Base-by-base conservation (phyloP, 1,284 basidiomycete genomes). In the Leccinum solheimii region DNA sequence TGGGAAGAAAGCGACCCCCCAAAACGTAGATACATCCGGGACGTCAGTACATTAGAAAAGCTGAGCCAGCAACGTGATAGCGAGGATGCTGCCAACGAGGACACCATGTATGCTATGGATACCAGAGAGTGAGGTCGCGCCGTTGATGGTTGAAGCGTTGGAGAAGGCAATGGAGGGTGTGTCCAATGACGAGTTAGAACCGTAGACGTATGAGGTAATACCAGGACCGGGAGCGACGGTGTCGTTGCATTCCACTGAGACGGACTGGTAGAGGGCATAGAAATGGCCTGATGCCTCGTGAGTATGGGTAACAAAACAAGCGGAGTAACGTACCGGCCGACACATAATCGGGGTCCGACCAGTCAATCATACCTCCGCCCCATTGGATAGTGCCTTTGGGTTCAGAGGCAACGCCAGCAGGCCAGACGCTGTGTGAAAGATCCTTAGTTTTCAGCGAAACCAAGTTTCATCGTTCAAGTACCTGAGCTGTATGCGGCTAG, bases 311-410 rank as follows among this genome's bases (percentile, higher is more conserved):
- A 30, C 34, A 10, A 8, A 40, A 27, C 1, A 49, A 7, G 30
- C 0, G 0, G 6, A 23, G 3, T 13, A n/a, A 65, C 66, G 19
- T 67, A 79, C 83, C 86, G 10, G 86, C 84, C 21, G 86, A 70
- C 50, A 76, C 62, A 75, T 92, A 93, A 75, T 94, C 92, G 30
- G 87, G 81, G 72, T 92, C 83, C 23, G 78, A 68, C 87, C 88
- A 94, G 78, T 92, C 78, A 76, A 93, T 91, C 82, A 89, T 81
- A 40, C 78, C 90, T 62, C 89, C 90, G 19, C 86, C 81, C 92
- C 92, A 95, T 60, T 84, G 69, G 36, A 94, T 75, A 5, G 90
- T 93, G 38, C 92, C 92, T 45, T 76, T 74, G 3, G 90, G 79
- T 43, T 79, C 81, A 8, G 78, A 70, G 49, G 79, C 60, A 69